A percentile compares a stretch with the other conserved stretches of the same genome.
Evolutionary conservation across 2,329 filamentous ascomycete species (phyloP).

Genomic region (Colletotrichum cuscutae): DNA sequence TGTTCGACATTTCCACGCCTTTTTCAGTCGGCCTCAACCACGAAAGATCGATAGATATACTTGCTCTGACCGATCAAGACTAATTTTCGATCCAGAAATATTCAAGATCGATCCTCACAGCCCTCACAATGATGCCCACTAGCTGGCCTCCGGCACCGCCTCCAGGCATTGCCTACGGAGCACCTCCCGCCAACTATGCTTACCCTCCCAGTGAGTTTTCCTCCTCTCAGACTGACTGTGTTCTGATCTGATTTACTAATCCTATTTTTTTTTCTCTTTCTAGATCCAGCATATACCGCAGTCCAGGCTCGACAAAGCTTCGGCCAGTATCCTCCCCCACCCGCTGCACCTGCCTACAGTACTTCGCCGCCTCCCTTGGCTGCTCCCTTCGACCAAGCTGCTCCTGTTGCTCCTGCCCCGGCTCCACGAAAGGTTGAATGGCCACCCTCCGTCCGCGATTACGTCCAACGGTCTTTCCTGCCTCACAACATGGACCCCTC

Average conservation of each 20-base stretch:
- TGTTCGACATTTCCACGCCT: not conserved
- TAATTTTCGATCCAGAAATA: constrained; percentile 26
- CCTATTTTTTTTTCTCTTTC: not conserved
- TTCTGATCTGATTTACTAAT: constrained; percentile 18
- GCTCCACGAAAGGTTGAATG: constrained; percentile 75
- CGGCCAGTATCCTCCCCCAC: constrained; percentile 55
- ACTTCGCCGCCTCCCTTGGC: constrained; percentile 38
- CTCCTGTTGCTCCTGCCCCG: constrained; percentile 37
- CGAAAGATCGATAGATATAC: not conserved
- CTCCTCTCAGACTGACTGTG: constrained; percentile 4
- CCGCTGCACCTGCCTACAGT: constrained; percentile 36
- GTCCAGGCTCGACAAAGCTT: constrained; percentile 72
- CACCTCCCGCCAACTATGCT: constrained; percentile 47
- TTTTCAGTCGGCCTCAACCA: not conserved
- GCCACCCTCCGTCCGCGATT: constrained; percentile 83
- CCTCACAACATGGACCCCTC: constrained; percentile 73
- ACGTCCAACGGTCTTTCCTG: constrained; percentile 90
- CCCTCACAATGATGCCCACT: constrained; percentile 43
- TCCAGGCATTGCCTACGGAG: constrained; percentile 52
- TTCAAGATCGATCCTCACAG: not conserved
- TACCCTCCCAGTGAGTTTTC: constrained; percentile 51
- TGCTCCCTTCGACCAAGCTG: constrained; percentile 35
- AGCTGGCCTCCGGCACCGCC: constrained; percentile 44
- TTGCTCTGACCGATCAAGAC: not conserved
- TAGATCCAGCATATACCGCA: constrained; percentile 67